Conservation (phyloP, 1,284 basidiomycete species). For the Ceratobasidium sp. region DNA sequence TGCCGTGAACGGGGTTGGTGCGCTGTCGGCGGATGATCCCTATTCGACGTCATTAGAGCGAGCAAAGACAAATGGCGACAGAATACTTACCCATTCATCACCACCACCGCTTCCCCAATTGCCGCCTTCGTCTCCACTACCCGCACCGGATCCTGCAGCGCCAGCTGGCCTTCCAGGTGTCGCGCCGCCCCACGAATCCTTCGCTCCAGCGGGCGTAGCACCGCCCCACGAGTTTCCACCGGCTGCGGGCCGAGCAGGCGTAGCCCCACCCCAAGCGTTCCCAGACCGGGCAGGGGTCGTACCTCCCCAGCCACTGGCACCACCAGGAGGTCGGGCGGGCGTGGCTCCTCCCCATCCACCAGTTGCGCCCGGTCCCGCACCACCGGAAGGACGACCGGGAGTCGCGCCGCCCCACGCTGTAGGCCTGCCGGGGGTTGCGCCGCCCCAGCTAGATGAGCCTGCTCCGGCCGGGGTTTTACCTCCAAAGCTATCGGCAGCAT, state of each 20-base stretch:
- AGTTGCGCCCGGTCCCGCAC: conserved; percentile 1
- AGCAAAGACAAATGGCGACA: neutral
- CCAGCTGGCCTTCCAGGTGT: conserved; percentile 55
- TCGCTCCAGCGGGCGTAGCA: conserved; percentile 69
- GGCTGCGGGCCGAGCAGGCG: conserved; percentile 51
- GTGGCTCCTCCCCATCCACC: conserved; percentile 40
- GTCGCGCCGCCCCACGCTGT: conserved; percentile 33
- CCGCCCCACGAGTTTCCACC: conserved; percentile 58
- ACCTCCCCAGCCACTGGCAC: conserved; percentile 45
- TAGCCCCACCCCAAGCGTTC: too few relatives aligned
- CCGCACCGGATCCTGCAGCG: conserved; percentile 48
- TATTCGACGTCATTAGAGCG: conserved; percentile 40
- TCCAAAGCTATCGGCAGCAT: conserved; percentile 54
- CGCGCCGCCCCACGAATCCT: conserved; percentile 55
- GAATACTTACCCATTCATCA: conserved; percentile 47
- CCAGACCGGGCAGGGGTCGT: conserved; percentile 42
- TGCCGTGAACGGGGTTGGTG: conserved; percentile 47
- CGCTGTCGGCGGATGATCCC: conserved; percentile 51
- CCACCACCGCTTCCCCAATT: conserved; percentile 42
- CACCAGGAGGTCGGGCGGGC: conserved; percentile 31
- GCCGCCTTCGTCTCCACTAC: conserved; percentile 38
- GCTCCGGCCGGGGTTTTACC: conserved; percentile 40
- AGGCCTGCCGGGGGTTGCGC: conserved; percentile 26
- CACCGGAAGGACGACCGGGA: conserved; percentile 29
- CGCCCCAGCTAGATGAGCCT: conserved; percentile 41